Base-by-base conservation (phyloP, 1,139 yeast genomes). In the Yamadazyma sp. region DNA sequence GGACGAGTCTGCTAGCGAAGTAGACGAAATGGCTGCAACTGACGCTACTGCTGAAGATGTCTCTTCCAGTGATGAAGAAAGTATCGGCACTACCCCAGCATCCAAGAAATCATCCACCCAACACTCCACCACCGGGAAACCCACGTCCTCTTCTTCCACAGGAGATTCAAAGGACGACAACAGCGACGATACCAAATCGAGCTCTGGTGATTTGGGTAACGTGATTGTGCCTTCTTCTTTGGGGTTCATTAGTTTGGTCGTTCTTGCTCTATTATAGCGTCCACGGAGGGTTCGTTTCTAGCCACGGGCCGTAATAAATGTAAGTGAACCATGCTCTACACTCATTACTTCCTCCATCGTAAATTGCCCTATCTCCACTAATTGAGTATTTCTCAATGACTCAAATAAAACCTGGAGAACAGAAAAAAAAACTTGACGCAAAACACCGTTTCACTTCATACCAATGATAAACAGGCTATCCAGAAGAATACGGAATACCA, bases 381-480 rank as follows among this genome's bases (percentile, higher is more conserved):
- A 17, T 16, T 30, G 7, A 9, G 12, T 10, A 30, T 15, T 17
- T n/a, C 14, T 16, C 23, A 17, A 17, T 30, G 23, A 30, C 33
- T 17, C 22, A 30, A 28, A 31, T 3, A 20, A 27, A 10, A 17
- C 33, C 10, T 25, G 16, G 8, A 34, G 18, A 34, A n/a, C n/a
- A n/a, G n/a, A n/a, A n/a, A n/a, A n/a, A n/a, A n/a, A n/a, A n/a
- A n/a, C n/a, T n/a, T n/a, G n/a, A n/a, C n/a, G n/a, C n/a, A n/a
- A n/a, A n/a, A n/a, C n/a, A n/a, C n/a, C n/a, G n/a, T n/a, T 16
- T 22, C 23, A 15, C 8, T 20, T 20, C 22, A 4, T 8, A 12
- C 28, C 20, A 31, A 42, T 42, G 46, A 42, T 42, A 15, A 40
- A 30, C 26, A 31, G 27, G 16, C 25, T 42, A 18, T 42, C 46